phyloP scores from a whole-genome alignment of 108 stramenopile genomes.

The Skeletonema tropicum region DNA sequence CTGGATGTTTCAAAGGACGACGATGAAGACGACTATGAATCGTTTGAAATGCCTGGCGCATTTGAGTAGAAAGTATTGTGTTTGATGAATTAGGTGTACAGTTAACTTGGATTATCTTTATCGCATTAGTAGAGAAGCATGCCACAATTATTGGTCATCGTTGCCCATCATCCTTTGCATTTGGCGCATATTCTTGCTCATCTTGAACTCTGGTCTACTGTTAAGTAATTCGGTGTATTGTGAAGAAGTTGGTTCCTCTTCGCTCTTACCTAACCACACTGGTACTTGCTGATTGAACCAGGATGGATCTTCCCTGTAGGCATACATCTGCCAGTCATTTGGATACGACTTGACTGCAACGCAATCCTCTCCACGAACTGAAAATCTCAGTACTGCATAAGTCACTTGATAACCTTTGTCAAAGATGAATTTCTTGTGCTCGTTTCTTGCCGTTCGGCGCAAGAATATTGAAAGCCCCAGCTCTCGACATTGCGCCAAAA shows the following conservation, averaged over 20 bases:
- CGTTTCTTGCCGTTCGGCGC: conserved; percentile 73
- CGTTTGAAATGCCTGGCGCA: conserved; percentile 30
- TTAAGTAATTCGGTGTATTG: conserved; percentile 66
- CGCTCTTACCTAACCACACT: conserved; percentile 71
- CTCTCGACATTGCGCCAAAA: conserved; percentile 85
- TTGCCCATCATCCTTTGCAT: conserved; percentile 70
- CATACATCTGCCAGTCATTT: conserved; percentile 90
- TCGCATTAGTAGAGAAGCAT: neutral
- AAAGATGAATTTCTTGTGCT: conserved; percentile 76
- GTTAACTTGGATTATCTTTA: neutral
- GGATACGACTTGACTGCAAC: conserved; percentile 84
- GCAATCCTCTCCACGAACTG: conserved; percentile 79
- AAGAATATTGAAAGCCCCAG: conserved; percentile 84
- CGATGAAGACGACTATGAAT: conserved; percentile 12
- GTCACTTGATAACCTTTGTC: conserved; percentile 72
- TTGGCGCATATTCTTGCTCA: conserved; percentile 83
- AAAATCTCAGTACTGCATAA: conserved; percentile 62
- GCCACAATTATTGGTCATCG: conserved; percentile 28
- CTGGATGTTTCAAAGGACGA: conserved; percentile 6
- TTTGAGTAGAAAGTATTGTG: conserved; percentile 21
- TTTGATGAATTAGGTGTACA: conserved; percentile 2
- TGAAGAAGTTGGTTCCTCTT: conserved; percentile 67
- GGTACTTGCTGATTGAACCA: conserved; percentile 51
- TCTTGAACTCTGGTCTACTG: conserved; percentile 71
- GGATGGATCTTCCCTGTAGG: conserved; percentile 71